A percentile compares a stretch with the other conserved stretches of the same genome.
Conservation (phyloP, 306 rosid species). For the Ceratonia siliqua region DNA sequence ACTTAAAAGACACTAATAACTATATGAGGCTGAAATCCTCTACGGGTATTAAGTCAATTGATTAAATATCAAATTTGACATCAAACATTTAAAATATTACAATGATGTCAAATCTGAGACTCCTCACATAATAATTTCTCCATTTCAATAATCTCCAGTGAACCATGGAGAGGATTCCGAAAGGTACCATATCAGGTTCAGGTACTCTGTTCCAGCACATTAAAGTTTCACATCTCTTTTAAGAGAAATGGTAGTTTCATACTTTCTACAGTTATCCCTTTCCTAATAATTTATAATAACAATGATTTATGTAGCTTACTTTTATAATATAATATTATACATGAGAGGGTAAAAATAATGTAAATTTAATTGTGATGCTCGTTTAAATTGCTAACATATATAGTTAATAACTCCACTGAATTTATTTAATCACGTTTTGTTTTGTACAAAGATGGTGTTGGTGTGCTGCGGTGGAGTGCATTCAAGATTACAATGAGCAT, state of each 20-base stretch:
- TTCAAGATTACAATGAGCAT: conserved; percentile 32
- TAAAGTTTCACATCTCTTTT: no score
- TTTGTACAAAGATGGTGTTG: conserved; percentile 40
- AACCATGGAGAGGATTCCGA: background rate
- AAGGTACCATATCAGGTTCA: no score
- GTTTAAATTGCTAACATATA: background rate
- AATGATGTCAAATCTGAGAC: background rate
- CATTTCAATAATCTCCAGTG: conserved; percentile 13
- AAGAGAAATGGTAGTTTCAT: no score
- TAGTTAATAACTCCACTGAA: background rate
- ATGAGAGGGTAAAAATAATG: no score
- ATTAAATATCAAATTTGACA: conserved; percentile 1
- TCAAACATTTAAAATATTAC: conserved; percentile 3
- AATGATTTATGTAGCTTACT: no score
- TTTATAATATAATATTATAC: no score
- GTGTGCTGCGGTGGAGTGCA: conserved; percentile 38
- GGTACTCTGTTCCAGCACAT: no score
- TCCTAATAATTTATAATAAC: no score
- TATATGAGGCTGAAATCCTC: background rate
- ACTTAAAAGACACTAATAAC: no score
- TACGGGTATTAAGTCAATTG: background rate
- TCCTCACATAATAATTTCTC: background rate
- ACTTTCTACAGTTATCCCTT: no score
- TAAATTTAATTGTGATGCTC: no score
- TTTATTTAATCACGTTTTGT: conserved; percentile 24